Conservation (phyloP, 768 basidiomycete species). For the Tulasnella sp. region DNA sequence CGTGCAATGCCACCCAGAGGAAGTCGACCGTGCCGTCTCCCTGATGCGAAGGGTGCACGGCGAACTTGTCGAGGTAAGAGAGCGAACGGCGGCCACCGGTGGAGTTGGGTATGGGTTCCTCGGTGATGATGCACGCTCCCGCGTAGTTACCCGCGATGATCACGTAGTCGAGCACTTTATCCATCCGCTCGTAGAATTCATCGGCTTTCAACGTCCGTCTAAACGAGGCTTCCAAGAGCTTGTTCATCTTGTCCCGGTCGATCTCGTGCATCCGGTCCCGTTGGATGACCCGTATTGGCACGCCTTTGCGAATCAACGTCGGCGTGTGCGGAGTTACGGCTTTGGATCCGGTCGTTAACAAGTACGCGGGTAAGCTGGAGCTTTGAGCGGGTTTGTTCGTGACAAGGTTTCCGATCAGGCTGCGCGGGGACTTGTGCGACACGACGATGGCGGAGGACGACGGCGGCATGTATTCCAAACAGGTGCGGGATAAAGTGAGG, state of each 20-base stretch:
- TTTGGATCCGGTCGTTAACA: slow-evolving; percentile 73
- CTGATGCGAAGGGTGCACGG: slow-evolving; percentile 89
- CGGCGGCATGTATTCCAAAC: slow-evolving; percentile 87
- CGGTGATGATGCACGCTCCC: slow-evolving; percentile 90
- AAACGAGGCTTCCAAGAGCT: slow-evolving; percentile 87
- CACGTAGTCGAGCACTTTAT: slow-evolving; percentile 77
- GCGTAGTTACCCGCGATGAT: slow-evolving; percentile 94
- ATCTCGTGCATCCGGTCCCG: slow-evolving; percentile 56
- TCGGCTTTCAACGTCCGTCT: slow-evolving; percentile 62
- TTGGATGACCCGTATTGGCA: slow-evolving; percentile 72
- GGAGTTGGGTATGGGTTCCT: slow-evolving; percentile 38
- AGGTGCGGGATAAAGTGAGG: slow-evolving; percentile 75
- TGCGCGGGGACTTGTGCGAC: slow-evolving; percentile 91
- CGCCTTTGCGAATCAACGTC: slow-evolving; percentile 83
- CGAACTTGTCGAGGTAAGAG: slow-evolving; percentile 97
- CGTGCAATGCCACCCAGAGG: slow-evolving; percentile 96
- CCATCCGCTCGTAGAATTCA: slow-evolving; percentile 75
- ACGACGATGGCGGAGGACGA: slow-evolving; percentile 95
- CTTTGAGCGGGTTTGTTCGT: slow-evolving; percentile 97
- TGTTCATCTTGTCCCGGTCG: slow-evolving; percentile 68
- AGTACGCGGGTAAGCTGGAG: slow-evolving; percentile 89
- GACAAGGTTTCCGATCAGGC: slow-evolving; percentile 93
- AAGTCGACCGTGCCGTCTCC: slow-evolving; percentile 99
- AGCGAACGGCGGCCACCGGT: slow-evolving; percentile 43
- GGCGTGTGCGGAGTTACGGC: slow-evolving; percentile 87